Conservation (phyloP, 352 stramenopile genomes). For the Globisporangium orthogonon region DNA sequence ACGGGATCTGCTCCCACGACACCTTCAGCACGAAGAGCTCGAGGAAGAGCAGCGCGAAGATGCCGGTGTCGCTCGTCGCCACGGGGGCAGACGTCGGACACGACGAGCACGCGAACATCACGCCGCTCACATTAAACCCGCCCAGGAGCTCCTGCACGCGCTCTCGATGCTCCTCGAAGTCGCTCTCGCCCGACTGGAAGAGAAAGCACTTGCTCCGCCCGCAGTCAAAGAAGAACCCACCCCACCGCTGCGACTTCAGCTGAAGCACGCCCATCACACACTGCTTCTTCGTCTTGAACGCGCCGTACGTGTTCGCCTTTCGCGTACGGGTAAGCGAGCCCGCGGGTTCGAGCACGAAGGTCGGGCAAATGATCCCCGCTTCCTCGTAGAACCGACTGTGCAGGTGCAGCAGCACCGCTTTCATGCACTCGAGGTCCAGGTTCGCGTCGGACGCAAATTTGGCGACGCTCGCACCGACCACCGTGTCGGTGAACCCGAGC, state of each 20-base stretch:
- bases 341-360: constrained; percentile 4
- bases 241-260: constrained; percentile 3
- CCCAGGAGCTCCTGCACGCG: background rate
- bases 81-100: background rate
- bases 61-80: constrained; percentile 1
- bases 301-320: constrained; percentile 1
- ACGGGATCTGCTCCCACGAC: background rate
- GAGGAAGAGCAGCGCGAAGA: constrained; percentile 11
- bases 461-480: background rate
- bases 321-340: background rate
- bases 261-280: background rate
- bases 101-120: background rate
- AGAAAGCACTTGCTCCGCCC: constrained; percentile 1
- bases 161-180: background rate
- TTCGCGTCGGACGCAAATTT: background rate
- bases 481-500: constrained; percentile 5
- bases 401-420: background rate
- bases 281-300: constrained; percentile 3
- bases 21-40: background rate
- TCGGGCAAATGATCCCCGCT: constrained; percentile 3
- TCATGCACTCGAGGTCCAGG: background rate
- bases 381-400: background rate
- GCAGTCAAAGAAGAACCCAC: background rate
- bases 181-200: background rate
- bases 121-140: background rate